These are phyloP conservation scores for Ananas comosus DNA, from an alignment of 176 grass and related monocot species.

Conservation along the genomic window DNA sequence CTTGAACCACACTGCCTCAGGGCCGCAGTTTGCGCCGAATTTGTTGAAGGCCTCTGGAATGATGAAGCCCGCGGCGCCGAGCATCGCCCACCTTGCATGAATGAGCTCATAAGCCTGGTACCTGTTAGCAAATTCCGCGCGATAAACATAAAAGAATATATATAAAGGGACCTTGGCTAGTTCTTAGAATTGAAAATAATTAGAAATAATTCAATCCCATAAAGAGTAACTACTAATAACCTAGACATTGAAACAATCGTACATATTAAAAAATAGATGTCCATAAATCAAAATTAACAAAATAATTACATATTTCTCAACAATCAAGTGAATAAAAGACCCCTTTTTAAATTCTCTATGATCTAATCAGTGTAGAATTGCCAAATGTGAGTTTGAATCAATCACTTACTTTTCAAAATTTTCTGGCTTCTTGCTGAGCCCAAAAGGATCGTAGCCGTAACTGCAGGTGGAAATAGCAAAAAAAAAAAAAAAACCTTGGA, in stretches of 20 bases:
- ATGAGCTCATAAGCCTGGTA: constrained; percentile 95
- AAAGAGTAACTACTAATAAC: not conserved
- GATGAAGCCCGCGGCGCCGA: constrained; percentile 83
- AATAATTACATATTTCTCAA: not conserved
- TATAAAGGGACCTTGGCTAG: not conserved
- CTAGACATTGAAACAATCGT: too few relatives aligned
- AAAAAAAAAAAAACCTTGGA: too few relatives aligned
- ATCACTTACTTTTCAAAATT: constrained; percentile 74
- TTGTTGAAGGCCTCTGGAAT: constrained; percentile 97
- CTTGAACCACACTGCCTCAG: constrained; percentile 99
- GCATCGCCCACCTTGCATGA: constrained; percentile 97
- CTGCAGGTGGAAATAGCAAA: constrained; percentile 30
- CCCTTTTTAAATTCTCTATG: too few relatives aligned
- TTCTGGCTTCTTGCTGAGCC: constrained; percentile 94
- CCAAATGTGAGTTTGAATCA: not conserved
- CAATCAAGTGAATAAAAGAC: too few relatives aligned
- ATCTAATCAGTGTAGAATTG: too few relatives aligned
- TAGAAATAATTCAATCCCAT: too few relatives aligned
- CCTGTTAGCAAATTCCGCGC: constrained; percentile 32
- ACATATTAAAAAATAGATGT: not conserved
- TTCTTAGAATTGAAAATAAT: too few relatives aligned
- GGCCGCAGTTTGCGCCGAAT: constrained; percentile 83
- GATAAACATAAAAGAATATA: not conserved
- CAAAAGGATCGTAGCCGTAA: constrained; percentile 95
- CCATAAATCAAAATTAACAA: not conserved